These are phyloP conservation scores for Dioscorea cayenensis DNA, from an alignment of 116 monocot species.

Conservation along the genomic window DNA sequence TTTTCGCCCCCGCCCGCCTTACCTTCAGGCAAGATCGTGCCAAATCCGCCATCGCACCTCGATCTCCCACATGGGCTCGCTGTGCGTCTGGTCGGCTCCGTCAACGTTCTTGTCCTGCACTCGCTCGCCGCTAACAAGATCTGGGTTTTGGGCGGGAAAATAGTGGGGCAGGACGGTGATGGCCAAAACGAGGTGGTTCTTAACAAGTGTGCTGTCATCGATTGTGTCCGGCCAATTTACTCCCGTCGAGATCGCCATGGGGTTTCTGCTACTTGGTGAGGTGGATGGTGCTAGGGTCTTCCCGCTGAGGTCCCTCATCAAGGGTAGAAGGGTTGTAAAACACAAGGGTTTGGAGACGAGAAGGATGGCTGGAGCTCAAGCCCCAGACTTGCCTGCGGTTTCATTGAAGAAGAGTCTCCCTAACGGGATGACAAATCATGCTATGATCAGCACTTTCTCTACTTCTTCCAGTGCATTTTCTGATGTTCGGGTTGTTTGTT, in stretches of 20 bases:
- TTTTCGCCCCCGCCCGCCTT: constrained; percentile 31
- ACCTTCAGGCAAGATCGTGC: constrained; percentile 15
- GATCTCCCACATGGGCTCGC: constrained; percentile 48
- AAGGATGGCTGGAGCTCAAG: neutral
- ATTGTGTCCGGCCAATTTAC: constrained; percentile 43
- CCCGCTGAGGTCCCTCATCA: constrained; percentile 50
- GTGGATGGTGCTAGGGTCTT: constrained; percentile 69
- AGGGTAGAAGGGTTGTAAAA: constrained; percentile 20
- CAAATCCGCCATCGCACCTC: constrained; percentile 12
- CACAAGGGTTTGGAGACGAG: constrained; percentile 9
- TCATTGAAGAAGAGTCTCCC: constrained; percentile 1
- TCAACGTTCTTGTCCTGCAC: constrained; percentile 56
- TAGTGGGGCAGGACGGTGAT: constrained; percentile 6
- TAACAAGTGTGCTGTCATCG: constrained; percentile 65
- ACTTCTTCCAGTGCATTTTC: neutral
- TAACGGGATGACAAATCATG: neutral
- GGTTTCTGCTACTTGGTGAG: constrained; percentile 74
- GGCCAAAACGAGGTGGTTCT: constrained; percentile 21
- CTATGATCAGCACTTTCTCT: neutral
- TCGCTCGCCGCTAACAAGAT: constrained; percentile 46
- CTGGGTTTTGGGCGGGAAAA: constrained; percentile 44
- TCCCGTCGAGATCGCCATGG: constrained; percentile 32
- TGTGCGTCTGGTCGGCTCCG: constrained; percentile 37
- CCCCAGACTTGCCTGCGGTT: neutral
- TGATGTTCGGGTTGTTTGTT: neutral